Conservation (phyloP, 306 rosid species). For the Biancaea sappan region DNA sequence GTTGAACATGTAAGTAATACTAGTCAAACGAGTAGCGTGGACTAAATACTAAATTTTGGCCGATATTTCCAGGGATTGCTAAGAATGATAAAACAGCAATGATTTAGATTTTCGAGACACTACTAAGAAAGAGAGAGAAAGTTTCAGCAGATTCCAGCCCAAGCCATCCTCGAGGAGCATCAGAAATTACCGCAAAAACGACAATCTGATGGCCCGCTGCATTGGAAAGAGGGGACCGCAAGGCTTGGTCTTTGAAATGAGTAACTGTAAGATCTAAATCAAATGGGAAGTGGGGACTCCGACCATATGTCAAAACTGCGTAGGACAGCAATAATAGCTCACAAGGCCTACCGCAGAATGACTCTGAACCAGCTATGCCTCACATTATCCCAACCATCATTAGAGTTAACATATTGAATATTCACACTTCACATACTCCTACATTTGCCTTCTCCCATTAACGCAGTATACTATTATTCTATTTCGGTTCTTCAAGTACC, state of each 20-base stretch:
- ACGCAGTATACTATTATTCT: constrained; percentile 31
- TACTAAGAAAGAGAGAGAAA: not conserved
- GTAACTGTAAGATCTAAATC: not conserved
- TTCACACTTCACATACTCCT: constrained; percentile 43
- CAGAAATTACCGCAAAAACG: not conserved
- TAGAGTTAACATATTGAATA: constrained; percentile 10
- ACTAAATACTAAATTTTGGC: not conserved
- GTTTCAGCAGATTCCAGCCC: not conserved
- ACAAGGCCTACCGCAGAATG: not conserved
- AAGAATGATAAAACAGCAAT: not conserved
- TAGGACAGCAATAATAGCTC: not conserved
- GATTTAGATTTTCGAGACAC: not conserved
- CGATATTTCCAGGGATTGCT: not conserved
- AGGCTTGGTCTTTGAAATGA: not conserved
- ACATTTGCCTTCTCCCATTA: constrained; percentile 36
- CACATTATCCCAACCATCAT: constrained; percentile 21
- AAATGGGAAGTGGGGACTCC: not conserved
- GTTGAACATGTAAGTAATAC: too few species aligned
- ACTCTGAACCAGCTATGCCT: not conserved
- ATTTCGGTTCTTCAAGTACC: constrained; percentile 37
- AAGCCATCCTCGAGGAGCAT: not conserved
- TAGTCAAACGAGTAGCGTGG: not conserved
- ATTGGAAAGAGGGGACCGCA: not conserved
- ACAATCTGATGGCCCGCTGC: not conserved
- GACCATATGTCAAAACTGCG: not conserved